phyloP scores from a whole-genome alignment of 1,284 basidiomycete genomes.

The Kalmanozyma brasiliensis region DNA sequence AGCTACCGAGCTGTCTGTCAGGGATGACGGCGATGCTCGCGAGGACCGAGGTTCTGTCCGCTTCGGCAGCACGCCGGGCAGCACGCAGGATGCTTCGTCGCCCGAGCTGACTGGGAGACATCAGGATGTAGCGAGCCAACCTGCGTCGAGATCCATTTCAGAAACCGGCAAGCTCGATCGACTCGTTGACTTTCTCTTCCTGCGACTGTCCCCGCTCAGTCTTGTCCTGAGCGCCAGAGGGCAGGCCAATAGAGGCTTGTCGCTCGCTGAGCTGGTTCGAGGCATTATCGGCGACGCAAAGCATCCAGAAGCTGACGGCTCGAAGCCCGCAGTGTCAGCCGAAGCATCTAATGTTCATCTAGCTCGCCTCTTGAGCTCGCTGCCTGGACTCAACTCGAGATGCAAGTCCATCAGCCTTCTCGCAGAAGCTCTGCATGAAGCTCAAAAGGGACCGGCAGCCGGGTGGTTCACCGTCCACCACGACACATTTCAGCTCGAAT shows the following conservation, averaged over 20 bases:
- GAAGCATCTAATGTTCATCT: slow-evolving; percentile 5
- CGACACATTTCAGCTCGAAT: slow-evolving; percentile 11
- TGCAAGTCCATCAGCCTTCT: slow-evolving; percentile 35
- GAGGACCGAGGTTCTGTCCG: no score
- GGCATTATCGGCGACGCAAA: no score
- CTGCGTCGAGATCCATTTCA: neutral
- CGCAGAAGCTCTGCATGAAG: slow-evolving; percentile 5
- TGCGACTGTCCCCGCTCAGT: slow-evolving; percentile 14
- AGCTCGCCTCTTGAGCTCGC: slow-evolving; percentile 10
- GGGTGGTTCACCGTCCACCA: slow-evolving; percentile 12
- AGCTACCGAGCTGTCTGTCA: neutral
- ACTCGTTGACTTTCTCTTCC: slow-evolving; percentile 21
- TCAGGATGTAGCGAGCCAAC: neutral
- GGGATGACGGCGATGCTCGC: no score
- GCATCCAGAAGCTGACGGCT: no score
- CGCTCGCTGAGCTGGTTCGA: no score
- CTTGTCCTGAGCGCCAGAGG: neutral
- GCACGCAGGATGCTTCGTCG: neutral
- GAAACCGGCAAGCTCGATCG: slow-evolving; percentile 30
- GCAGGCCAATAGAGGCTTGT: neutral
- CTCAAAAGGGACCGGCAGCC: slow-evolving; percentile 1
- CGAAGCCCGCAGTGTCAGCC: no score
- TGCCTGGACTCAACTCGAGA: slow-evolving; percentile 19
- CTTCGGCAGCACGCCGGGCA: neutral
- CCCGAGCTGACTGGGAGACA: no score